A percentile compares a stretch with the other conserved stretches of the same genome.
Evolutionary conservation across 1,284 basidiomycete genomes (phyloP).

Genomic region (Leccinum huronense): DNA sequence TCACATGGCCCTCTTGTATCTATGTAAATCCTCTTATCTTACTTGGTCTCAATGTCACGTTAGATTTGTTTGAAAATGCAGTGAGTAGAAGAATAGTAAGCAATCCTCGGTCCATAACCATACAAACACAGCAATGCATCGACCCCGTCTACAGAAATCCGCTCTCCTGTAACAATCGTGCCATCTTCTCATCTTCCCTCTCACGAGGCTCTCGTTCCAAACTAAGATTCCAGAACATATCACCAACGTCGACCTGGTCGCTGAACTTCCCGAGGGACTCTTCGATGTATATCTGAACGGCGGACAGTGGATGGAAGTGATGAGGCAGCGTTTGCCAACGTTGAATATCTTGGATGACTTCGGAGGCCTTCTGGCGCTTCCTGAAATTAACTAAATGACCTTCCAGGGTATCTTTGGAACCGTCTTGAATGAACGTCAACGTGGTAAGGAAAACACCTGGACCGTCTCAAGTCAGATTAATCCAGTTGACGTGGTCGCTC

Average conservation of each 20-base stretch:
- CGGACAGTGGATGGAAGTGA: conserved; percentile 73
- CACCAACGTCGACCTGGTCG: conserved; percentile 59
- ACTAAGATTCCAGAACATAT: conserved; percentile 84
- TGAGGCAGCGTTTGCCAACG: conserved; percentile 92
- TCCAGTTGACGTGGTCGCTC: background rate
- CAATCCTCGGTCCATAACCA: conserved; percentile 18
- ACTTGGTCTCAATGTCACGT: background rate
- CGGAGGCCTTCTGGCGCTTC: conserved; percentile 91
- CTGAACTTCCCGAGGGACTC: conserved; percentile 70
- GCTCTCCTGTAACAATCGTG: conserved; percentile 81
- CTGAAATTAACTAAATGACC: conserved; percentile 92
- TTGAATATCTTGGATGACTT: conserved; percentile 95
- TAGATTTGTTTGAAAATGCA: conserved; percentile 6
- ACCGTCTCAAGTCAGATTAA: conserved; percentile 6
- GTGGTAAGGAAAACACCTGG: conserved; percentile 93
- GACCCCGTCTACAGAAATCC: conserved; percentile 64
- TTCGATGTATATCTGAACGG: conserved; percentile 76
- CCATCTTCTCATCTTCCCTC: conserved; percentile 92
- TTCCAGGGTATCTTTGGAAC: conserved; percentile 86
- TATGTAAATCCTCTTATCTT: background rate
- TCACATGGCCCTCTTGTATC: background rate
- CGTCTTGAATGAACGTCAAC: conserved; percentile 97
- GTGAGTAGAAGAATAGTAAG: conserved; percentile 10
- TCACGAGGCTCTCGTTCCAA: conserved; percentile 89
- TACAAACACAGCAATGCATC: conserved; percentile 23